Conservation (phyloP, 2,329 filamentous ascomycete species). For the Chrysoporthe puriensis region DNA sequence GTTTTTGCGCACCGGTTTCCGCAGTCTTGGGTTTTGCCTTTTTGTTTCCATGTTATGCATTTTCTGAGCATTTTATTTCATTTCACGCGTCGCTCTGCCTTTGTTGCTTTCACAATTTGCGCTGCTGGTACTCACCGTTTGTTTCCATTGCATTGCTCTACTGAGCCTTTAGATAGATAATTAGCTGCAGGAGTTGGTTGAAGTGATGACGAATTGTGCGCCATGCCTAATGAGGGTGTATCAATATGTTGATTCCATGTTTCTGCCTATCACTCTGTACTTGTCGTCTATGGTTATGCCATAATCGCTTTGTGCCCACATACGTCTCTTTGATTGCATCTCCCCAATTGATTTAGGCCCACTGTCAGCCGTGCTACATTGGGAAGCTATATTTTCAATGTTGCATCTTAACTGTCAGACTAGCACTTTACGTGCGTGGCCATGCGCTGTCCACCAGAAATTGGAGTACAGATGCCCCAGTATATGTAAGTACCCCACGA, state of each 20-base stretch:
- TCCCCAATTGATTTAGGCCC: too few species aligned
- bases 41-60: background rate
- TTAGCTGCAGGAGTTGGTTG: background rate
- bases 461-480: background rate
- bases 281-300: background rate
- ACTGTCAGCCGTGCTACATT: too few species aligned
- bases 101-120: background rate
- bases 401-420: background rate
- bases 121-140: background rate
- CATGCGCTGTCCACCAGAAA: background rate
- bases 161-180: background rate
- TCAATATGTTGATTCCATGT: background rate
- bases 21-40: background rate
- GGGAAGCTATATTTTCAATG: background rate
- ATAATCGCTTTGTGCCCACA: too few species aligned
- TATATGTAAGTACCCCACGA: background rate
- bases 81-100: background rate
- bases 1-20: background rate
- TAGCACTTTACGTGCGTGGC: background rate
- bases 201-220: background rate
- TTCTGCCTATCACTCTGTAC: background rate
- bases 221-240: background rate
- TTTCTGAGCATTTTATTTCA: background rate
- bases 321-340: too few species aligned
- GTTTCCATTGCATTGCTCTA: background rate